Conservation (phyloP, 768 basidiomycete species). For the Leccinellum rugosiceps region DNA sequence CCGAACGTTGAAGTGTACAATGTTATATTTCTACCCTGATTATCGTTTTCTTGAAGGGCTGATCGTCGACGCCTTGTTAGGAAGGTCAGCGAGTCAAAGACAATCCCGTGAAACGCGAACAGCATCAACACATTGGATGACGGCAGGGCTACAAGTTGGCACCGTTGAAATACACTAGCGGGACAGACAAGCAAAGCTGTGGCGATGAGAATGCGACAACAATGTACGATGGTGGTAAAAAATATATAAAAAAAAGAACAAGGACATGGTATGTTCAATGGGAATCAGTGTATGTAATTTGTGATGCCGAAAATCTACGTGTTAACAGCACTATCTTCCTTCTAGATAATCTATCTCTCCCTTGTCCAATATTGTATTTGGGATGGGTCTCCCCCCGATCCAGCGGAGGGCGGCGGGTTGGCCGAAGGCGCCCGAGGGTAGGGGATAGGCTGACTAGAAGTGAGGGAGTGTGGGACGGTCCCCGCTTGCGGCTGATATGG, state of each 20-base stretch:
- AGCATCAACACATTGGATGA: constrained; percentile 1
- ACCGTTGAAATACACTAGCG: constrained; percentile 18
- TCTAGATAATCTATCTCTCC: constrained; percentile 17
- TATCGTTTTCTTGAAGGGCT: constrained; percentile 1
- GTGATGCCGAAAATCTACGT: constrained; percentile 14
- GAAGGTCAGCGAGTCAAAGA: constrained; percentile 11
- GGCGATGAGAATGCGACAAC: constrained; percentile 8
- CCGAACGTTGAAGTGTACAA: not conserved
- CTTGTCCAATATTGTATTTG: constrained; percentile 28
- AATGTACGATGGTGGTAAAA: constrained; percentile 11
- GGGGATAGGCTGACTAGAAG: constrained; percentile 24
- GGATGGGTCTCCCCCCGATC: constrained; percentile 23
- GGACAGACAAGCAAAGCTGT: constrained; percentile 7
- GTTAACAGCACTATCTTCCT: constrained; percentile 1
- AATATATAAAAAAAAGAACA: not conserved
- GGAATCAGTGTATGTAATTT: constrained; percentile 9
- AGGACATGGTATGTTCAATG: constrained; percentile 3
- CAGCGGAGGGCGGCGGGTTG: constrained; percentile 26
- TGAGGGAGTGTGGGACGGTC: constrained; percentile 8
- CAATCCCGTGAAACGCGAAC: constrained; percentile 21
- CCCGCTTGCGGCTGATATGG: constrained; percentile 29
- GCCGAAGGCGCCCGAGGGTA: constrained; percentile 27
- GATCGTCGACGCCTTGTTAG: constrained; percentile 19
- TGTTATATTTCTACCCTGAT: constrained; percentile 14
- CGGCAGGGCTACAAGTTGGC: constrained; percentile 11